A percentile compares a stretch with the other conserved stretches of the same genome.
phyloP scores from a whole-genome alignment of 495 filamentous ascomycete genomes.

The Hypoxylon subgilvum region DNA sequence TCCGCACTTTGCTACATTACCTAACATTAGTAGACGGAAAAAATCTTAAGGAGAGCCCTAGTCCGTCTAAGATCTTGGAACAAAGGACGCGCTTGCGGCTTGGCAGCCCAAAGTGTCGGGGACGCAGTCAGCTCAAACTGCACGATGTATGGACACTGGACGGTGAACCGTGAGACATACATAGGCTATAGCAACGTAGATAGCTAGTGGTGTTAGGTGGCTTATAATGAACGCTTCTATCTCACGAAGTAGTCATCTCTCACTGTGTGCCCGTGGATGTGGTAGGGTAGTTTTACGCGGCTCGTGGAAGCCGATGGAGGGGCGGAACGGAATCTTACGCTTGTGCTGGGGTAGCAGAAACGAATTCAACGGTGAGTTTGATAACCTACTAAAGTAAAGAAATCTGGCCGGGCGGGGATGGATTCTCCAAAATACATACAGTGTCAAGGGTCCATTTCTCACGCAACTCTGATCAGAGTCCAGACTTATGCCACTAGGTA shows the following conservation, averaged over 20 bases:
- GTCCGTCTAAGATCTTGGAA: slow-evolving; percentile 34
- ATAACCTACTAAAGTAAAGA: background rate
- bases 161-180: too few species aligned
- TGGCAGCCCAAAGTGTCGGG: slow-evolving; percentile 33
- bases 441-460: slow-evolving; percentile 28
- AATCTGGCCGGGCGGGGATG: slow-evolving; percentile 13
- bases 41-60: background rate
- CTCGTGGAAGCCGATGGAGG: slow-evolving; percentile 18
- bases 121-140: slow-evolving; percentile 29
- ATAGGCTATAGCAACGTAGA: too few species aligned
- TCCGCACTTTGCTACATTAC: slow-evolving; percentile 14
- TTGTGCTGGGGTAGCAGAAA: background rate
- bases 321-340: slow-evolving; percentile 13
- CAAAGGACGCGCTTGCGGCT: slow-evolving; percentile 10
- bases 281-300: slow-evolving; percentile 16
- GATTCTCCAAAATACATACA: slow-evolving; percentile 1
- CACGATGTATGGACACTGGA: slow-evolving; percentile 9
- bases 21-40: background rate
- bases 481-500: too few species aligned
- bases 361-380: background rate
- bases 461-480: slow-evolving; percentile 5
- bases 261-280: too few species aligned
- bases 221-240: background rate
- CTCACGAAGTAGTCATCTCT: background rate
- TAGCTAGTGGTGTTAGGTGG: slow-evolving; percentile 5